Conservation (phyloP, 495 filamentous ascomycete genomes). For the Chaetomidium leptoderma region DNA sequence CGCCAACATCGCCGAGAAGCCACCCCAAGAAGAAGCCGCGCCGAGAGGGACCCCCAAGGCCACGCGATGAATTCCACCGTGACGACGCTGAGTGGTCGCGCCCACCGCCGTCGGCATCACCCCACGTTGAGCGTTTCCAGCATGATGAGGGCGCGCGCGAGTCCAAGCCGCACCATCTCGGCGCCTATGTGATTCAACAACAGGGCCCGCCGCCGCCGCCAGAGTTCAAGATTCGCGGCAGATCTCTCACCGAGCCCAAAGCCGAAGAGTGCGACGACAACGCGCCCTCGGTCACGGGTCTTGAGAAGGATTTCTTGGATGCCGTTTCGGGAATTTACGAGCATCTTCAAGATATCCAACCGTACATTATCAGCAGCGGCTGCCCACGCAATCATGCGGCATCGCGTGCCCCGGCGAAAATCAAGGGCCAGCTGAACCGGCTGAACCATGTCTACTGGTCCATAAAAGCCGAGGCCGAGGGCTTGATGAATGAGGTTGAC, state of each 20-base stretch:
- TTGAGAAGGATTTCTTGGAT: background rate
- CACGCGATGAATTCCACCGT: too few species aligned
- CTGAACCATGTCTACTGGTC: background rate
- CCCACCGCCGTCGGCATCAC: background rate
- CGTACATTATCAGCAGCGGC: background rate
- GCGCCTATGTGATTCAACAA: background rate
- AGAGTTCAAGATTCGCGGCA: background rate
- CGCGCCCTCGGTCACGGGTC: background rate
- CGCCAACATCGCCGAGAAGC: background rate
- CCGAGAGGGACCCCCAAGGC: background rate
- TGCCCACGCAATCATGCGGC: background rate
- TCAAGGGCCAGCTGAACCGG: background rate
- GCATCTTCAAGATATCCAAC: background rate
- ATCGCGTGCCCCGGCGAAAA: background rate
- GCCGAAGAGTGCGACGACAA: background rate
- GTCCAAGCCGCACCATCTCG: background rate
- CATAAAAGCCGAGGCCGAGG: background rate
- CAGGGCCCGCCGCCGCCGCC: too few species aligned
- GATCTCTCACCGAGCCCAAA: background rate
- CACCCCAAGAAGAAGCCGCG: slow-evolving; percentile 1
- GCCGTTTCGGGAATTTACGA: background rate
- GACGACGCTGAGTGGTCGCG: background rate
- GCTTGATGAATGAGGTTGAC: background rate
- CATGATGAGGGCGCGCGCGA: background rate
- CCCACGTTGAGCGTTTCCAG: background rate